A percentile compares a stretch with the other conserved stretches of the same genome.
These are phyloP conservation scores for Starmerella apicola DNA, from an alignment of 805 yeast species.

Conservation along the genomic window DNA sequence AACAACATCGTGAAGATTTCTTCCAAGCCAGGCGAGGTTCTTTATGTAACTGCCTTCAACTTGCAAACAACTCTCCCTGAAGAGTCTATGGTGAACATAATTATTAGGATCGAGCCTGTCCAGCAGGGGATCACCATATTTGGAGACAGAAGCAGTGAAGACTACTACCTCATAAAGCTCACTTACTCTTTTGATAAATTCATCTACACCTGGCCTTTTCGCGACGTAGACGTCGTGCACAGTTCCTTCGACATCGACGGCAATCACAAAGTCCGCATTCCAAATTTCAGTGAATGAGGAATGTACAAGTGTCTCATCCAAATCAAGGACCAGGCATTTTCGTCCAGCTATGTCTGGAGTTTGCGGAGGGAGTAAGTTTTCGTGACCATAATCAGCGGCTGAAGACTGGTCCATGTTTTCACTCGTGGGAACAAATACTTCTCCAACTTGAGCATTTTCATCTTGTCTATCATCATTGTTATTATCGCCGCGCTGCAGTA, in stretches of 20 bases:
- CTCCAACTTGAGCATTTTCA: too few species aligned
- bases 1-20: conserved; percentile 74
- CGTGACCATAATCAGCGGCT: conserved; percentile 30
- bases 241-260: conserved; percentile 90
- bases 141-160: conserved; percentile 88
- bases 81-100: conserved; percentile 77
- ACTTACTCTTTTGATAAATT: conserved; percentile 72
- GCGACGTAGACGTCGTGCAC: conserved; percentile 90
- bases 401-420: too few species aligned
- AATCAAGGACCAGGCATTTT: conserved; percentile 80
- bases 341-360: conserved; percentile 36
- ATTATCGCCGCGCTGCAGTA: too few species aligned
- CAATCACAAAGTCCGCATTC: conserved; percentile 91
- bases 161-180: conserved; percentile 87
- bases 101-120: conserved; percentile 72
- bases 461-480: too few species aligned
- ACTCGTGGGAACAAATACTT: too few species aligned
- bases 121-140: conserved; percentile 91
- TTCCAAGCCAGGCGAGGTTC: conserved; percentile 84
- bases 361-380: conserved; percentile 29
- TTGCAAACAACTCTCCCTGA: conserved; percentile 87
- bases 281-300: conserved; percentile 84
- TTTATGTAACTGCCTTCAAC: conserved; percentile 92
- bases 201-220: conserved; percentile 96
- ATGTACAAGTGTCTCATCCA: conserved; percentile 94